phyloP scores from a whole-genome alignment of 257 asterid species.

The Penstemon eatonii region DNA sequence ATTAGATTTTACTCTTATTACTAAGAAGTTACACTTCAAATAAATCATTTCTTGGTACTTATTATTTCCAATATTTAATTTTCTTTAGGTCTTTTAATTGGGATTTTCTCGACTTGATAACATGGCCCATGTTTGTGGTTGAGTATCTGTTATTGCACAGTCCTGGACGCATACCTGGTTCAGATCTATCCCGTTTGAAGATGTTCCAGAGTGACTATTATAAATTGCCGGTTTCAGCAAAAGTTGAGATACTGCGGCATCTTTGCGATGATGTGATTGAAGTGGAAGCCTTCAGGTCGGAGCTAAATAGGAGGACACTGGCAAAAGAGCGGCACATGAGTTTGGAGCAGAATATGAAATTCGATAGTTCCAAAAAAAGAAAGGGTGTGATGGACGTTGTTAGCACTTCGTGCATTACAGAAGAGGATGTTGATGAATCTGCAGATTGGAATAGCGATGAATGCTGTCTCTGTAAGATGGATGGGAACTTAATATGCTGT shows the following conservation, averaged over 20 bases:
- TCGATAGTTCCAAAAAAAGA: constrained; percentile 54
- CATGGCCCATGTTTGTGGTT: constrained; percentile 90
- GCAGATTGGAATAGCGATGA: constrained; percentile 88
- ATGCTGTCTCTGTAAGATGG: constrained; percentile 95
- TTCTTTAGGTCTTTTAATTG: constrained; percentile 77
- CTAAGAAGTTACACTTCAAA: constrained; percentile 14
- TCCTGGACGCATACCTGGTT: constrained; percentile 59
- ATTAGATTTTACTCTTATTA: constrained; percentile 27
- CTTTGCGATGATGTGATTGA: constrained; percentile 94
- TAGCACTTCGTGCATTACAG: constrained; percentile 59
- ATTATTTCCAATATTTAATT: constrained; percentile 27
- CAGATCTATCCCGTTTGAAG: constrained; percentile 55
- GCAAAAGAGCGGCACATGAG: constrained; percentile 53
- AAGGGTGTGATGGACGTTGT: constrained; percentile 51
- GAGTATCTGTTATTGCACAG: constrained; percentile 79
- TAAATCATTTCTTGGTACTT: constrained; percentile 23
- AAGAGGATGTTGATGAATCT: constrained; percentile 55
- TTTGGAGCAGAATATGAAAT: constrained; percentile 48
- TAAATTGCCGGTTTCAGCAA: constrained; percentile 57
- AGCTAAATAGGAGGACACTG: constrained; percentile 65
- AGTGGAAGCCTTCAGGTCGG: constrained; percentile 66
- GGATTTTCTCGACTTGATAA: constrained; percentile 88
- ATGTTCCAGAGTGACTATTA: constrained; percentile 63
- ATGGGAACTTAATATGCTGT: constrained; percentile 92
- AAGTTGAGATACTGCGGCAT: constrained; percentile 75